Percentiles rank a stretch among this genome's conserved stretches.
Conservation (phyloP, 176 grass and related monocot genomes). For the Musa acuminata region DNA sequence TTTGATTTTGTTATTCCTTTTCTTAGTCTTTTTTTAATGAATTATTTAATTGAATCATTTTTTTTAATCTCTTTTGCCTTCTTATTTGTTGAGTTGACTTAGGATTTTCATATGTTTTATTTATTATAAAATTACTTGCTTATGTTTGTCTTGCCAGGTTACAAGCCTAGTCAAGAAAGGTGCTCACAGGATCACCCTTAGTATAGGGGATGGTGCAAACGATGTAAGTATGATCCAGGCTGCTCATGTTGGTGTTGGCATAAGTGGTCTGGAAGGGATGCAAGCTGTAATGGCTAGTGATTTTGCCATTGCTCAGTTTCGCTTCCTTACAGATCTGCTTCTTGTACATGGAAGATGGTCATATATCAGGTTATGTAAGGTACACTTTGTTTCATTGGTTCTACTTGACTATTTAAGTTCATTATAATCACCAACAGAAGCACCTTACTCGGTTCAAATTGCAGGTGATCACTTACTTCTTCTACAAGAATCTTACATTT, state of each 20-base stretch:
- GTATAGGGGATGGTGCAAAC: conserved; percentile 98
- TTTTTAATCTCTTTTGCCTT: neutral
- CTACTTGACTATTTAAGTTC: neutral
- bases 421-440: neutral
- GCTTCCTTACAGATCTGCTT: conserved; percentile 92
- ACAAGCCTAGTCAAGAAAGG: conserved; percentile 97
- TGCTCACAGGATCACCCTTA: conserved; percentile 83
- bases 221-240: conserved; percentile 99
- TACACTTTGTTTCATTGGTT: conserved; percentile 18
- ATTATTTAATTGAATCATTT: neutral
- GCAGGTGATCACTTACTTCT: conserved; percentile 96
- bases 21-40: neutral
- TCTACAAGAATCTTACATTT: conserved; percentile 99
- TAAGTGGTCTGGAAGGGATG: conserved; percentile 99
- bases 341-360: conserved; percentile 99
- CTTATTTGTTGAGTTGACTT: no score
- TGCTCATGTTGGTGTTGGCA: conserved; percentile 98
- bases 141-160: conserved; percentile 33
- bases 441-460: conserved; percentile 24
- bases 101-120: neutral
- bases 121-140: neutral
- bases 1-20: neutral
- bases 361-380: conserved; percentile 93
- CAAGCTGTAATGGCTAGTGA: conserved; percentile 99
- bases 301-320: conserved; percentile 95